Evolutionary conservation across 2,329 filamentous ascomycete species (phyloP).

Genomic region (Fusarium sp.): DNA sequence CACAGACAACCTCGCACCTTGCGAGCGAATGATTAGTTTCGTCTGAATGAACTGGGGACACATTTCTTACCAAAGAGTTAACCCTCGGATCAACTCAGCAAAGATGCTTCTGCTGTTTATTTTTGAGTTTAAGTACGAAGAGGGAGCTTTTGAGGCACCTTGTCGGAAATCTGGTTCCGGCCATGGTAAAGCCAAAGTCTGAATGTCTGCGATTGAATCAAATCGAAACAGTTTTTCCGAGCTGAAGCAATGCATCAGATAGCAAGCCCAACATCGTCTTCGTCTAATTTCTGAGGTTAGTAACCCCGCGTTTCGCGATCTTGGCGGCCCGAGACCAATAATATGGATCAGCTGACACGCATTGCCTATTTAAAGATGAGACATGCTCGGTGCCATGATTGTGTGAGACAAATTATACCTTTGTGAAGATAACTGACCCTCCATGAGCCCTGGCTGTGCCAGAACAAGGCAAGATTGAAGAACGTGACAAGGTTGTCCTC

Average conservation of each 20-base stretch:
- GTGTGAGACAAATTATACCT: neutral
- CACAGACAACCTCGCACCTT: constrained; percentile 17
- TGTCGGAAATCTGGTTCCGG: constrained; percentile 2
- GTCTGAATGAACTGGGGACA: fast-evolving
- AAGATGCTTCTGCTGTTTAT: neutral
- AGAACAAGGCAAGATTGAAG: constrained; percentile 33
- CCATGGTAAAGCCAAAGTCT: constrained; percentile 19
- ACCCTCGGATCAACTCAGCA: constrained; percentile 12
- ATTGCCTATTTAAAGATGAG: constrained; percentile 4
- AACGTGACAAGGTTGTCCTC: constrained; percentile 34
- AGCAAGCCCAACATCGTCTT: constrained; percentile 29
- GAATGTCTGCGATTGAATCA: neutral
- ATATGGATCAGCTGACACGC: constrained; percentile 32
- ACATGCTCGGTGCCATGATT: neutral
- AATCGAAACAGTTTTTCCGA: constrained; percentile 11
- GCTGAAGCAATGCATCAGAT: constrained; percentile 27
- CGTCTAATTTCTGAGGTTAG: constrained; percentile 2
- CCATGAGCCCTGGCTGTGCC: constrained; percentile 40
- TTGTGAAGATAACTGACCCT: constrained; percentile 35
- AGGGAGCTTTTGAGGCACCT: neutral
- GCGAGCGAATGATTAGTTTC: neutral
- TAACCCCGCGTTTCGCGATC: neutral
- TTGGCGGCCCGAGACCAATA: neutral
- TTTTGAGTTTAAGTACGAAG: neutral
- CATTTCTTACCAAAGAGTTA: constrained; percentile 18